phyloP scores from a whole-genome alignment of 2,329 filamentous ascomycete species.

The Talaromyces sp. region DNA sequence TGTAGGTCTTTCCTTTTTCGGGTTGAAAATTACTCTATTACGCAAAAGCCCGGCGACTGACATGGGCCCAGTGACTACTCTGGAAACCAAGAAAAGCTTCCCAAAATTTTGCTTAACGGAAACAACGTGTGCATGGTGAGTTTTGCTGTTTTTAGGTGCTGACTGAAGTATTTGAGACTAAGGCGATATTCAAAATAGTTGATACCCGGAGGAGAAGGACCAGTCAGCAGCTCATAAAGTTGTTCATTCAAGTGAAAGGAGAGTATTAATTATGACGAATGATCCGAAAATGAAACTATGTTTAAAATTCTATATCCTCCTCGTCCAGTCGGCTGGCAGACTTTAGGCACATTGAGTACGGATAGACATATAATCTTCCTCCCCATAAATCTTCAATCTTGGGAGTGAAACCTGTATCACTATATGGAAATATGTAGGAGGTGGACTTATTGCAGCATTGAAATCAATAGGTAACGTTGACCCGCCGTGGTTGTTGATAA shows the following conservation, averaged over 20 bases:
- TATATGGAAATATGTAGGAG: neutral
- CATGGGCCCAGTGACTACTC: conserved; percentile 67
- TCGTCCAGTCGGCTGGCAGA: neutral
- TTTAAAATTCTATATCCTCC: neutral
- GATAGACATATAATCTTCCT: too few species aligned
- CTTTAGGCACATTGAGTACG: neutral
- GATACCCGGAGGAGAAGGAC: conserved; percentile 72
- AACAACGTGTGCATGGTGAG: conserved; percentile 99
- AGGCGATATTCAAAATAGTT: conserved; percentile 46
- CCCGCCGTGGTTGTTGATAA: neutral
- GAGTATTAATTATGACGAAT: neutral
- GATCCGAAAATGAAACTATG: neutral
- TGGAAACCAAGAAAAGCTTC: conserved; percentile 78
- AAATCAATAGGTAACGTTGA: neutral
- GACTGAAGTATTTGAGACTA: conserved; percentile 2
- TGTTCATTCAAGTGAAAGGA: neutral
- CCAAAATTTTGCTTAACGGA: conserved; percentile 92
- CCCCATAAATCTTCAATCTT: neutral
- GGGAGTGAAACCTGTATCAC: neutral
- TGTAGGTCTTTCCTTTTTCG: conserved; percentile 47
- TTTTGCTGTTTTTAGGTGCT: neutral
- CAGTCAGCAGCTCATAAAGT: conserved; percentile 27
- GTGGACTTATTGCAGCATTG: too few species aligned
- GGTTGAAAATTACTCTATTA: neutral
- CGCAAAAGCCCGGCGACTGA: conserved; percentile 13